phyloP scores from a whole-genome alignment of 2,329 filamentous ascomycete species.

The Coniosporium tulheliwenetii region DNA sequence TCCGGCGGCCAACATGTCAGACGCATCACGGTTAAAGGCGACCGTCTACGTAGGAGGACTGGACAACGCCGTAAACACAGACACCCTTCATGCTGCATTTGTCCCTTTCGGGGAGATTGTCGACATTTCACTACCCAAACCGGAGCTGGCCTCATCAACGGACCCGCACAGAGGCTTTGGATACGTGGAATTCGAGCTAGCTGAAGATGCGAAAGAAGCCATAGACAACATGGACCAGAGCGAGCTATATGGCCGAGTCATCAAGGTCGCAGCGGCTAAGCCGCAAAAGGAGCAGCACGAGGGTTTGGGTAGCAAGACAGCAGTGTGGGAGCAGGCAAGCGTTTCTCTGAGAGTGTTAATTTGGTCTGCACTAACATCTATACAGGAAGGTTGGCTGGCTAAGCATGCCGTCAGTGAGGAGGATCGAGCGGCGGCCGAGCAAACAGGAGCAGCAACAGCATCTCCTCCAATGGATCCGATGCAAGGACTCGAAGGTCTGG shows the following conservation, averaged over 20 bases:
- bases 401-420: conserved; percentile 76
- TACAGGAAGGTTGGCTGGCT: conserved; percentile 81
- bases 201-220: conserved; percentile 76
- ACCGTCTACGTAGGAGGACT: conserved; percentile 89
- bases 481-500: conserved; percentile 85
- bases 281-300: conserved; percentile 78
- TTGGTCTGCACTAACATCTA: conserved; percentile 7
- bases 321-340: conserved; percentile 89
- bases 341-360: background rate
- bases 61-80: conserved; percentile 57
- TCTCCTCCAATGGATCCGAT: conserved; percentile 64
- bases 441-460: conserved; percentile 34
- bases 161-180: conserved; percentile 85
- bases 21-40: conserved; percentile 69
- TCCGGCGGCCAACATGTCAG: conserved; percentile 47
- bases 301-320: conserved; percentile 81
- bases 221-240: conserved; percentile 99
- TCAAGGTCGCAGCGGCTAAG: conserved; percentile 87
- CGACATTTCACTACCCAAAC: conserved; percentile 79
- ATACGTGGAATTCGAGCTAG: conserved; percentile 85
- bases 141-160: conserved; percentile 61
- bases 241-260: conserved; percentile 79
- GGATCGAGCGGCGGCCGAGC: conserved; percentile 47
- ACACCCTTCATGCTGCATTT: conserved; percentile 76
- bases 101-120: conserved; percentile 93